Evolutionary conservation across 305 asterid species (phyloP).

Genomic region (Rubia tinctorum): DNA sequence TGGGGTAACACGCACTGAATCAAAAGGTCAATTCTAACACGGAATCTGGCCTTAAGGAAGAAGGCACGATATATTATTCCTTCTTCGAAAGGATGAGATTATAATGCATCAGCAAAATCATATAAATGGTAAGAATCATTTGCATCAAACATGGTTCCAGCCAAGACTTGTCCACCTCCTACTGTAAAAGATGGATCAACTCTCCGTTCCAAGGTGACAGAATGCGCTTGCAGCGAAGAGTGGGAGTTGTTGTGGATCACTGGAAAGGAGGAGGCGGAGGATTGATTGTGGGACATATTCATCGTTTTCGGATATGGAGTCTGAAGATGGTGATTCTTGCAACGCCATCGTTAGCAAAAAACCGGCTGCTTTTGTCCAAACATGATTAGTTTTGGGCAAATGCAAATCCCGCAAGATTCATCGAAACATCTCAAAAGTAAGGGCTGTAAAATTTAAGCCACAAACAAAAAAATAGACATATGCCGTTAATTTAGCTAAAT

Average conservation of each 20-base stretch:
- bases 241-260: slow-evolving; percentile 17
- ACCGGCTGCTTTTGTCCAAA: not conserved
- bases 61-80: not conserved
- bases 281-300: slow-evolving; percentile 15
- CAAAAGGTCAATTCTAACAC: too few species aligned
- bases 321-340: not conserved
- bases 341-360: not conserved
- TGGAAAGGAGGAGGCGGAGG: slow-evolving; percentile 6
- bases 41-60: not conserved
- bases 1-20: too few species aligned
- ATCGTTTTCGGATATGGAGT: slow-evolving; percentile 30
- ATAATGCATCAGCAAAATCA: too few species aligned
- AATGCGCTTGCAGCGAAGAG: slow-evolving; percentile 22
- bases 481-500: not conserved
- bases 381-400: not conserved
- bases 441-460: not conserved
- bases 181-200: slow-evolving; percentile 2
- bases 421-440: not conserved
- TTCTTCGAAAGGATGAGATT: not conserved
- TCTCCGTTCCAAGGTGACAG: slow-evolving; percentile 16
- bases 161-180: not conserved
- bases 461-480: not conserved
- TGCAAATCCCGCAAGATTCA: too few species aligned
- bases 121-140: not conserved
- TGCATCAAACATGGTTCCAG: not conserved